phyloP scores from a whole-genome alignment of 192 early-diverging fungal species.

The Coemansia sp. region DNA sequence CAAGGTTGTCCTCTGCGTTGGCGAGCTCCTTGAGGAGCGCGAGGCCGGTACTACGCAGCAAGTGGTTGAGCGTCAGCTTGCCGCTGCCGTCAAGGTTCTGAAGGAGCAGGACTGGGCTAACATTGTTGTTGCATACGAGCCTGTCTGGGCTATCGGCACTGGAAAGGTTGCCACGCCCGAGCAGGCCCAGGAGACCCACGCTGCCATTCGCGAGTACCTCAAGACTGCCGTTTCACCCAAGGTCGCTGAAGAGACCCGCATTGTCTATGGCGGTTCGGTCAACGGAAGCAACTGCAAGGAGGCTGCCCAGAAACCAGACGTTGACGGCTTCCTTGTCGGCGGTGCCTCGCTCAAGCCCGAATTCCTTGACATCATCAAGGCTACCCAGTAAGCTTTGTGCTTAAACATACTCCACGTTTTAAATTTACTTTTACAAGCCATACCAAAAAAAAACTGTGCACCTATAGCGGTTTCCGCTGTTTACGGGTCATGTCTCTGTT shows the following conservation, averaged over 20 bases:
- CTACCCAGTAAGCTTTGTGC: conserved; percentile 20
- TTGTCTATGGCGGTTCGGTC: conserved; percentile 97
- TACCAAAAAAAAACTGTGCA: background rate
- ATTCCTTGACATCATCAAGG: conserved; percentile 68
- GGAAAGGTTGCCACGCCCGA: conserved; percentile 94
- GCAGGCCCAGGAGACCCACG: conserved; percentile 97
- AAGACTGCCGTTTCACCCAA: conserved; percentile 75
- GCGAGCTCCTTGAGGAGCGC: conserved; percentile 95
- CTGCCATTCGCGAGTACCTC: conserved; percentile 84
- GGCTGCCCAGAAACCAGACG: conserved; percentile 77
- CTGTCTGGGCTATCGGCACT: conserved; percentile 99
- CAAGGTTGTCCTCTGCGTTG: conserved; percentile 92
- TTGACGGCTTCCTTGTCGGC: conserved; percentile 99
- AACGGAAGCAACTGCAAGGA: conserved; percentile 83
- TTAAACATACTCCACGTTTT: conserved; percentile 4
- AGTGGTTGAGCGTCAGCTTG: conserved; percentile 86
- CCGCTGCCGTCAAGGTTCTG: conserved; percentile 74
- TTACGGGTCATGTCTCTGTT: conserved; percentile 31
- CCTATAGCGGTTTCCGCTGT: conserved; percentile 17
- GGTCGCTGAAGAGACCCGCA: conserved; percentile 87
- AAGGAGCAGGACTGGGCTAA: conserved; percentile 77
- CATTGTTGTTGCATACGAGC: conserved; percentile 98
- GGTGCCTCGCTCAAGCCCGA: conserved; percentile 96
- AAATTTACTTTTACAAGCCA: background rate
- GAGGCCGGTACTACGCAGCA: conserved; percentile 83